These are phyloP conservation scores for Saturnispora saitoi DNA, from an alignment of 805 yeast species.

Conservation along the genomic window DNA sequence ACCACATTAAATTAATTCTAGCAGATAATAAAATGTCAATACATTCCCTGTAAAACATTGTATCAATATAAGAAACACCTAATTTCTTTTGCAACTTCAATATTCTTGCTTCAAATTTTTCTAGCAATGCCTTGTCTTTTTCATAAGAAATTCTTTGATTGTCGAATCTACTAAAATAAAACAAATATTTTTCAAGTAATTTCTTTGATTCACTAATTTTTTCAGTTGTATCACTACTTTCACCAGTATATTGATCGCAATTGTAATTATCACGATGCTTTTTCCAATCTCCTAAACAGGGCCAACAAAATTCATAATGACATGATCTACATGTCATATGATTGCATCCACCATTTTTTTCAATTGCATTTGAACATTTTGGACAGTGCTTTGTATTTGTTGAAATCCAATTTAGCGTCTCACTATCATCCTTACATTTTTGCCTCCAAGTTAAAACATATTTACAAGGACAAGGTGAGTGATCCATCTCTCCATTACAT, in stretches of 20 bases:
- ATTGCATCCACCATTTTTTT: constrained; percentile 94
- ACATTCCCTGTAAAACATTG: constrained; percentile 73
- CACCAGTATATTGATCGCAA: constrained; percentile 45
- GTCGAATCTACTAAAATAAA: constrained; percentile 64
- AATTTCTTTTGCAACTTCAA: constrained; percentile 53
- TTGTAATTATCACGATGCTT: constrained; percentile 58
- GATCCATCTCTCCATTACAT: constrained; percentile 62
- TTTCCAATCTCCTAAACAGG: constrained; percentile 72
- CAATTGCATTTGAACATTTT: constrained; percentile 68
- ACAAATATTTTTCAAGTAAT: constrained; percentile 58
- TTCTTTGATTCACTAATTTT: constrained; percentile 29
- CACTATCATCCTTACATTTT: constrained; percentile 80
- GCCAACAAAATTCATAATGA: constrained; percentile 82
- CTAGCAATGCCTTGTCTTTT: constrained; percentile 57
- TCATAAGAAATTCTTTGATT: constrained; percentile 70
- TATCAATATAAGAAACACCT: constrained; percentile 77
- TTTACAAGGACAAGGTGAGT: constrained; percentile 76
- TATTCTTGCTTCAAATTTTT: constrained; percentile 56
- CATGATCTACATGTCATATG: constrained; percentile 89
- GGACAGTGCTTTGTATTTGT: constrained; percentile 85
- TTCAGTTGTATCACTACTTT: constrained; percentile 34
- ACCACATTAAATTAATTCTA: constrained; percentile 79
- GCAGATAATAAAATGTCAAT: constrained; percentile 57
- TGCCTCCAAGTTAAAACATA: constrained; percentile 63
- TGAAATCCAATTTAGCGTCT: constrained; percentile 78